phyloP scores from a whole-genome alignment of 805 yeast species.

The Saturnispora silvae region DNA sequence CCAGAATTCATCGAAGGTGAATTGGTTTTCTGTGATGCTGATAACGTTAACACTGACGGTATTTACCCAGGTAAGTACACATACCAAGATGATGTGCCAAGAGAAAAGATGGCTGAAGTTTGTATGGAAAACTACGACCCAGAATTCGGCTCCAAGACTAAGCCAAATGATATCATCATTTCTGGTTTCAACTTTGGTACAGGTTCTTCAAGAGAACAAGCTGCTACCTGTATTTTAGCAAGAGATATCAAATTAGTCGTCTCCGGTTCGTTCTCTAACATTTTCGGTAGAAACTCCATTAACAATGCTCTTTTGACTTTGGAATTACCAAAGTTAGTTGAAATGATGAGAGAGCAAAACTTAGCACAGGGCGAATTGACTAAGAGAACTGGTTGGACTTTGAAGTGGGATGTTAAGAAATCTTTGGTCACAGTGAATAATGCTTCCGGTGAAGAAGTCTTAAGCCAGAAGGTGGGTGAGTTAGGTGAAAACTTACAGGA shows the following conservation, averaged over 20 bases:
- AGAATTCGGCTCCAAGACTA: slow-evolving; percentile 72
- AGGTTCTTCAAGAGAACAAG: slow-evolving; percentile 97
- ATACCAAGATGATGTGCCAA: slow-evolving; percentile 92
- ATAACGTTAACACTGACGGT: slow-evolving; percentile 94
- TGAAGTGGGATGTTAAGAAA: slow-evolving; percentile 85
- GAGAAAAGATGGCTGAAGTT: slow-evolving; percentile 95
- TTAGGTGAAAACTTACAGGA: slow-evolving; percentile 93
- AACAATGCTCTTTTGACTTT: slow-evolving; percentile 91
- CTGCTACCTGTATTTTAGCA: slow-evolving; percentile 96
- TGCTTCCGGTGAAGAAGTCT: slow-evolving; percentile 45
- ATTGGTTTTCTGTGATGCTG: slow-evolving; percentile 91
- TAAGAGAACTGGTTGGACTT: slow-evolving; percentile 87
- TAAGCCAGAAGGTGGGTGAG: slow-evolving; percentile 88
- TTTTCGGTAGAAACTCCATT: slow-evolving; percentile 90
- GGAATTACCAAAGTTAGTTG: slow-evolving; percentile 83
- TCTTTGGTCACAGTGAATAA: slow-evolving; percentile 75
- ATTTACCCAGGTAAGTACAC: slow-evolving; percentile 98
- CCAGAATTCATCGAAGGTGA: slow-evolving; percentile 87
- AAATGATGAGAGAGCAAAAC: slow-evolving; percentile 46
- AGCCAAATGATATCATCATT: slow-evolving; percentile 75
- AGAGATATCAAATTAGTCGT: slow-evolving; percentile 88
- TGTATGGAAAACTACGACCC: slow-evolving; percentile 98
- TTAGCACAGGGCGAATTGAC: slow-evolving; percentile 52
- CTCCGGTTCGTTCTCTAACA: slow-evolving; percentile 96
- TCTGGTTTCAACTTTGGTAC: slow-evolving; percentile 97